Conservation (phyloP, 2,329 filamentous ascomycete species). For the Pyricularia sp. region DNA sequence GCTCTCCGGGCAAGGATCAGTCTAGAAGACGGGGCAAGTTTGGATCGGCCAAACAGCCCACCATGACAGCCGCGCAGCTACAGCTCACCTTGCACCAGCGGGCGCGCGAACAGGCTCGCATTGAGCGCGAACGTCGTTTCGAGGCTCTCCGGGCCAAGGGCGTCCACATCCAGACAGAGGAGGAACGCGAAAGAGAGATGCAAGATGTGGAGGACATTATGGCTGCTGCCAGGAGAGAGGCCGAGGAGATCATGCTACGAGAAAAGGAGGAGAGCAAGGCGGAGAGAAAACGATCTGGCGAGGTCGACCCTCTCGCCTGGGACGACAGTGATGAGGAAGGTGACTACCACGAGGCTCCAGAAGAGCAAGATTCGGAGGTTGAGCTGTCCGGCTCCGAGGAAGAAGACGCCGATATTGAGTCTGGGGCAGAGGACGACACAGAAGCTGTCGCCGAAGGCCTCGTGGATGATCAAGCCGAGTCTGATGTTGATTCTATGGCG, state of each 20-base stretch:
- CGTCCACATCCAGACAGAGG: constrained; percentile 66
- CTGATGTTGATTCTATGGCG: constrained; percentile 3
- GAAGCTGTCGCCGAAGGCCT: constrained; percentile 12
- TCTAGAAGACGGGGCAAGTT: constrained; percentile 25
- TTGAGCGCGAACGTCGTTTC: constrained; percentile 65
- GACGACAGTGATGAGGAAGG: constrained; percentile 38
- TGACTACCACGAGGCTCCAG: constrained; percentile 30
- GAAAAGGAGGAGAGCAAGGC: constrained; percentile 65
- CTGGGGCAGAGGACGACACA: constrained; percentile 5
- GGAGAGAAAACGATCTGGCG: constrained; percentile 32
- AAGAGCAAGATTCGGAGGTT: constrained; percentile 8
- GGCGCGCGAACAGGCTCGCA: constrained; percentile 66
- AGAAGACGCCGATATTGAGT: constrained; percentile 6
- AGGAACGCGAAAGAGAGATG: constrained; percentile 73
- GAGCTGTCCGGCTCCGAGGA: constrained; percentile 11
- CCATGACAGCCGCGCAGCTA: constrained; percentile 38
- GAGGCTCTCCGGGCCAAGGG: constrained; percentile 68
- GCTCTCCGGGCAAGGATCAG: constrained; percentile 41
- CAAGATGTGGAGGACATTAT: constrained; percentile 80
- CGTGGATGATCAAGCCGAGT: constrained; percentile 10
- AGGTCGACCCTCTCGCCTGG: constrained; percentile 38
- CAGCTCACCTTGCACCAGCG: constrained; percentile 47
- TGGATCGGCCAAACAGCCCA: constrained; percentile 21
- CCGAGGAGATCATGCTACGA: constrained; percentile 60
- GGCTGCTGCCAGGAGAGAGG: constrained; percentile 70